Evolutionary conservation across 345 rosid species (phyloP), one percentile per base, ranked within the genome.

Genomic region (Rubroshorea leprosula): DNA sequence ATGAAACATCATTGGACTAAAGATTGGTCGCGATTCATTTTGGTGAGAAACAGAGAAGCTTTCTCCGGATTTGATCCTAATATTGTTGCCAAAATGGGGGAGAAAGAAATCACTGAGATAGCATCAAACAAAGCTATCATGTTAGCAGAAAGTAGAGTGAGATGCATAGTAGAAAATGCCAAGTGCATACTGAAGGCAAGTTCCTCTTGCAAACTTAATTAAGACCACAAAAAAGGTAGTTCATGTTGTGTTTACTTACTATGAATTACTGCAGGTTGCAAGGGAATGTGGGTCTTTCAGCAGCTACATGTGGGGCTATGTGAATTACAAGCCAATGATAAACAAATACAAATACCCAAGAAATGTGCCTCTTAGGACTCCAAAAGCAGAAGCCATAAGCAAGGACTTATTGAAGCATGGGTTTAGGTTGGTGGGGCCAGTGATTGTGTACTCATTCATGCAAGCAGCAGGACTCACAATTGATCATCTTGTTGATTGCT

Each of bases 391-490:
- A 63, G 75, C 70, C 15, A 77, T 93, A 1, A 93, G 97, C 84
- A 85, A 70, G 70, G 99, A 93, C 49, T 66, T 93, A 58, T 60
- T 81, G 68, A 93, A 71, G 74, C 65, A 83, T 9, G 99, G 99
- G 22, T 93, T 93, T 64, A 70, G 99, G 47, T 77, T 87, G 1
- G 97, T 83, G 0, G 99, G 99, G 20, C 99, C 99, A 5, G 99
- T 93, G 68, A 93, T 93, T 0, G 83, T 93, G 54, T 81, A 81
- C 50, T 93, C 96, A 10, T 93, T 93, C 72, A 86, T 89, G 91
- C 99, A 93, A 45, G 97, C 94, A 8, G 96, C 97, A 3, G 99
- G 99, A 19, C 41, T 89, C 59, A 83, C 91, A 0, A 89, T 89
- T 2, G 99, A 89, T 58, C 99, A 93, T 63, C 86, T 89, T 13